phyloP scores from a whole-genome alignment of 139 green algal genomes.

The Pseudopediastrum boryanum region DNA sequence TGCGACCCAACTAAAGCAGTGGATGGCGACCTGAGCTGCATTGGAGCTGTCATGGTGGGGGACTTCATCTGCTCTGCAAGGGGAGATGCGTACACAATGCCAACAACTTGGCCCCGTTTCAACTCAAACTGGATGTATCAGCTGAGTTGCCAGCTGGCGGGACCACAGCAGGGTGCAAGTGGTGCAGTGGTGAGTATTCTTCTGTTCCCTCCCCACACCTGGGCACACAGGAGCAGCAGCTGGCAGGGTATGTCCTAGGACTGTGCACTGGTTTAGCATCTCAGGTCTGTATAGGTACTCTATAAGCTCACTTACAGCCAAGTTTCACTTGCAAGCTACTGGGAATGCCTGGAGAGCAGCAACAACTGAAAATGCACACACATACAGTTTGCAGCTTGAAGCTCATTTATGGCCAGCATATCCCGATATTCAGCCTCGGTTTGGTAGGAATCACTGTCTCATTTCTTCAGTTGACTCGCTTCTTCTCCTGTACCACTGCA shows the following conservation, averaged over 20 bases:
- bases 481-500: neutral
- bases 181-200: neutral
- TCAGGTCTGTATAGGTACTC: neutral
- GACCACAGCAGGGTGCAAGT: too few species aligned
- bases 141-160: constrained; percentile 2
- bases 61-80: neutral
- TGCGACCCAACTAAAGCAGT: neutral
- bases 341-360: neutral
- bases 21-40: neutral
- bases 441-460: neutral
- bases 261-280: neutral
- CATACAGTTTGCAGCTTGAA: neutral
- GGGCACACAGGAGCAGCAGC: neutral
- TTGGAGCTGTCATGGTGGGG: constrained; percentile 3
- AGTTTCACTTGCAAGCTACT: too few species aligned
- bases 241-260: neutral
- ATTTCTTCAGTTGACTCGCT: neutral
- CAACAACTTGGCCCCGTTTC: neutral
- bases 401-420: neutral
- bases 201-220: neutral
- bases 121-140: neutral
- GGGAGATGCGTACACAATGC: neutral
- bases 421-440: neutral
- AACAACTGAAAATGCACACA: neutral
- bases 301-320: too few species aligned